These are phyloP conservation scores for Ustilago shanxiensis DNA, from an alignment of 1,284 basidiomycete species.

Conservation along the genomic window DNA sequence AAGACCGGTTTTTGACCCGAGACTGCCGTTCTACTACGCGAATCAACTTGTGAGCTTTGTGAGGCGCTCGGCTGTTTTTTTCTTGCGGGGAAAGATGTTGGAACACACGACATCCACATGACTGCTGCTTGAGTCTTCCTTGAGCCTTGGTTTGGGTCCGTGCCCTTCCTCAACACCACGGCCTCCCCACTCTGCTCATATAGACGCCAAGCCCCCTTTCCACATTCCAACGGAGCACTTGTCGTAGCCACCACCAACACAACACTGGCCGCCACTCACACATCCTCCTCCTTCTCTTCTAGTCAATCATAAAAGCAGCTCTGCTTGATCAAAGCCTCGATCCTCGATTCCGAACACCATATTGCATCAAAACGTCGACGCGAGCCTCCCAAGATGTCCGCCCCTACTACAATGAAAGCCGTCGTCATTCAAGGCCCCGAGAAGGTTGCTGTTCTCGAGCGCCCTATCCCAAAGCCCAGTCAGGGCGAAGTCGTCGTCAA, in stretches of 20 bases:
- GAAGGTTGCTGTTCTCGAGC: slow-evolving; percentile 60
- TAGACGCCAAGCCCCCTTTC: neutral
- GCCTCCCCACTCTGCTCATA: neutral
- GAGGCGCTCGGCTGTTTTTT: neutral
- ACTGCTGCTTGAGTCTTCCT: no score
- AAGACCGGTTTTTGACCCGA: neutral
- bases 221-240: neutral
- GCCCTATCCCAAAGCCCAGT: slow-evolving; percentile 59
- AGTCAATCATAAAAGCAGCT: neutral
- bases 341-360: neutral
- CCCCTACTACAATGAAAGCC: slow-evolving; percentile 60
- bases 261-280: neutral
- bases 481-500: slow-evolving; percentile 64
- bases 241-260: neutral
- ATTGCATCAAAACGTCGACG: neutral
- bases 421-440: slow-evolving; percentile 62
- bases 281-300: no score
- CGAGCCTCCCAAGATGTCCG: slow-evolving; percentile 26
- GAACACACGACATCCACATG: slow-evolving; percentile 7
- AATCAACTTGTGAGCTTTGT: neutral
- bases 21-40: neutral
- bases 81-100: slow-evolving; percentile 6
- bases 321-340: neutral
- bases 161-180: neutral
- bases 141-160: no score